Evolutionary conservation across 1,284 basidiomycete genomes (phyloP), one percentile per base, ranked within the genome.

Genomic region (Pascua guehoae): DNA sequence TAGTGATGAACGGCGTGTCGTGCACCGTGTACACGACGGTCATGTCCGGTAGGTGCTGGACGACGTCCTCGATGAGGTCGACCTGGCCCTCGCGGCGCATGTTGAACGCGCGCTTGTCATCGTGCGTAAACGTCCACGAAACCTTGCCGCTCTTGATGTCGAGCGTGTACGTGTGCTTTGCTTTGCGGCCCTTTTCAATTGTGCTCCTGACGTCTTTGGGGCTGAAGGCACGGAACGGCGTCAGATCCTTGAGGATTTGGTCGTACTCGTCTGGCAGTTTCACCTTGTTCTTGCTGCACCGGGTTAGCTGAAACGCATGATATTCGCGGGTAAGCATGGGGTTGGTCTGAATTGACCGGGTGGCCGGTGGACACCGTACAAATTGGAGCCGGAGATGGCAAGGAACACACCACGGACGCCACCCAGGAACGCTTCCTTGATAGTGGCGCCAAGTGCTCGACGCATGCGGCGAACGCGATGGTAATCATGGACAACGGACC

Each of bases 171-270:
- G 66, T 65, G 51, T 67, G 62, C 32, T 37, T 41, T 4, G 46
- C 38, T 2, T 9, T 4, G 17, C 41, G 37, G 8, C 59, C 61
- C 14, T 49, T 52, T 3, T 80, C 74, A 42, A 86, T 84, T 51
- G 82, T 80, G 62, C 83, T 81, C 52, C 82, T 83, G 50, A 87
- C 82, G 67, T 86, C 85, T 1, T 80, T 81, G 0, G 86, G 80
- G 41, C 80, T 81, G 2, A 75, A 49, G 1, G 69, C 72, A 8
- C 66, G 65, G 62, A 70, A 74, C 8, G 68, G 70, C 17, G 56
- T 53, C 4, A 77, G 61, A 56, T 75, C 73, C 16, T 39, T 44
- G 58, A 70, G 53, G 59, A 77, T 76, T 48, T 69, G 72, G 55
- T 77, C 72, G 58, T 76, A 76, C 57, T 77, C 75, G 65, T 77